Base-by-base conservation (phyloP, 352 stramenopile species). In the Globisporangium acanthophoron region DNA sequence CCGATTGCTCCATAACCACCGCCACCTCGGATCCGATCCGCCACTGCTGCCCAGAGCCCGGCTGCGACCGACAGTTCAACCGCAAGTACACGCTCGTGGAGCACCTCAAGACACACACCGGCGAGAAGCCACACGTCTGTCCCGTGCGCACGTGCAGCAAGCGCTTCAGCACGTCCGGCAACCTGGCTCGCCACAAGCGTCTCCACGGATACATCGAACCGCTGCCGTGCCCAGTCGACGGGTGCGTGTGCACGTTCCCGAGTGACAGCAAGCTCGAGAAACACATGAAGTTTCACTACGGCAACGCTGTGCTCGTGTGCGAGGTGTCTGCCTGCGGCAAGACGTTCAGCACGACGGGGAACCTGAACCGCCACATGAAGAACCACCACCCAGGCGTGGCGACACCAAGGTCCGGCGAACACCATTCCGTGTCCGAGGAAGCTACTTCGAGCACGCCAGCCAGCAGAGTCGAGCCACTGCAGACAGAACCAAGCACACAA, bases 31-130 rank as follows among this genome's bases (percentile, higher is more conserved):
- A 44, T 13, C 21, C 52, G 16, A 12, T 43, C 16, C 7, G 66
- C 49, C 62, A 74, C 54, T 56, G 49, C 47, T 76, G 69, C 31
- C 59, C 58, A 3, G 65, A 66, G 41, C 59, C 62, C 37, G 64
- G 59, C 20, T 75, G 67, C 48, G 45, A 54, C 48, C 62, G 62
- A 24, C 20, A 5, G 31, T 80, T 78, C 64, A 80, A 62, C 50
- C 71, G 73, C 63, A 81, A 78, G 61, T 85, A 83, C 61, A 80
- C 76, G 40, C 59, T 79, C 41, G 54, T 60, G 6, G 74, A 85
- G 61, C 74, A 87, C 52, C 73, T 76, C 58, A 83, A 87, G 65
- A 80, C 72, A 2, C 76, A 86, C 63, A 80, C 73, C 41, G 75
- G 76, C 41, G 76, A 81, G 50, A 84, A 76, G 41, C 77, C 75